Evolutionary conservation across 2,329 filamentous ascomycete species (phyloP).

Genomic region (Metarhizium guizhouense): DNA sequence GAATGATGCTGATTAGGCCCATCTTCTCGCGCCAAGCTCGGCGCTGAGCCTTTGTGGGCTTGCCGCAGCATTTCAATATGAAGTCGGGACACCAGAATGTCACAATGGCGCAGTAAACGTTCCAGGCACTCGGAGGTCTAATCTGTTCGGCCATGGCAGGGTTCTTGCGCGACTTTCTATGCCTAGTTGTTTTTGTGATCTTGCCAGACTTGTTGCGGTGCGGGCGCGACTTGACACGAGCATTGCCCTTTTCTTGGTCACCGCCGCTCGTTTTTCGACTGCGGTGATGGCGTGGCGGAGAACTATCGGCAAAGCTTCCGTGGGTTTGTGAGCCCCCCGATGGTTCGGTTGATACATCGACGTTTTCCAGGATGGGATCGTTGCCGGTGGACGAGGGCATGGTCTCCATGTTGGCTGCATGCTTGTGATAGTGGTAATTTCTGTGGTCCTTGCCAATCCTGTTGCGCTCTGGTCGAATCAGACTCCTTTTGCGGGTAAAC

Average conservation of each 20-base stretch:
- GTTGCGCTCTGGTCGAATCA: slow-evolving; percentile 82
- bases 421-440: slow-evolving; percentile 92
- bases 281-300: slow-evolving; percentile 27
- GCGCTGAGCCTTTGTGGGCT: slow-evolving; percentile 75
- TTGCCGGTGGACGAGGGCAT: slow-evolving; percentile 88
- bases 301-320: slow-evolving; percentile 36
- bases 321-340: slow-evolving; percentile 37
- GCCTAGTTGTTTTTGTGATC: slow-evolving; percentile 32
- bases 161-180: slow-evolving; percentile 34
- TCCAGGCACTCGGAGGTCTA: slow-evolving; percentile 82
- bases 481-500: slow-evolving; percentile 67
- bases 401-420: slow-evolving; percentile 87
- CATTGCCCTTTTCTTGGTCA: slow-evolving; percentile 23
- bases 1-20: slow-evolving; percentile 87
- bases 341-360: slow-evolving; percentile 54
- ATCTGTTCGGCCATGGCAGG: slow-evolving; percentile 52
- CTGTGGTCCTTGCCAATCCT: slow-evolving; percentile 80
- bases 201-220: slow-evolving; percentile 47
- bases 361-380: slow-evolving; percentile 75
- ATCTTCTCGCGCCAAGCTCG: slow-evolving; percentile 98
- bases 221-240: slow-evolving; percentile 22
- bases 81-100: slow-evolving; percentile 94
- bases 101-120: slow-evolving; percentile 84
- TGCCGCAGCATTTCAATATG: slow-evolving; percentile 76
- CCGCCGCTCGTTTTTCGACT: slow-evolving; percentile 23